Percentiles rank a stretch among this genome's conserved stretches.
These are phyloP conservation scores for Tolypocladium endophyticum DNA, from an alignment of 2,329 filamentous ascomycete genomes.

Conservation along the genomic window DNA sequence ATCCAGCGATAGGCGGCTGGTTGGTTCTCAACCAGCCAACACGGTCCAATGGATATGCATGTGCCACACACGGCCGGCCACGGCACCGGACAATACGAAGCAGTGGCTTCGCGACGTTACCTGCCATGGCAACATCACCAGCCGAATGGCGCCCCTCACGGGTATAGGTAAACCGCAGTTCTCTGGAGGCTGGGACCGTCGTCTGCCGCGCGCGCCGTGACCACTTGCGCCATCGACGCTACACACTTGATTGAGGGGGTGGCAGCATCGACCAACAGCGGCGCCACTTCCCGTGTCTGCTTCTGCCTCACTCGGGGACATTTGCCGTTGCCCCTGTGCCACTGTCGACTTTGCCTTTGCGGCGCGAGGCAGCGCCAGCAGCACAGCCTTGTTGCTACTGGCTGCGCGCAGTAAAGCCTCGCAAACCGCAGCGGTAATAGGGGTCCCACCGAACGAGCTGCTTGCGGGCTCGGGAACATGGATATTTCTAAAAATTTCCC, in stretches of 20 bases:
- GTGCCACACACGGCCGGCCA: background rate
- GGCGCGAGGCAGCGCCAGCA: background rate
- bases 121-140: background rate
- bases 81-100: background rate
- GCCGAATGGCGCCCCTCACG: background rate
- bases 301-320: background rate
- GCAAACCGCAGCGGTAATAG: background rate
- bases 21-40: background rate
- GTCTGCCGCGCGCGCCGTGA: background rate
- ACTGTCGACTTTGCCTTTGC: background rate
- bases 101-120: background rate
- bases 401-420: background rate
- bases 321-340: background rate
- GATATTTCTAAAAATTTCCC: background rate
- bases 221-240: background rate
- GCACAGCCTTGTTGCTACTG: background rate
- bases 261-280: background rate
- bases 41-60: background rate
- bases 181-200: too few species aligned
- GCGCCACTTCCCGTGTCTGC: background rate
- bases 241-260: background rate
- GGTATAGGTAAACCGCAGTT: too few species aligned
- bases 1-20: background rate
- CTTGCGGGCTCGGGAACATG: background rate
- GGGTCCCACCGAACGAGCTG: background rate